These are phyloP conservation scores for Penicillium sp. DNA, from an alignment of 2,329 filamentous ascomycete species.

Conservation along the genomic window DNA sequence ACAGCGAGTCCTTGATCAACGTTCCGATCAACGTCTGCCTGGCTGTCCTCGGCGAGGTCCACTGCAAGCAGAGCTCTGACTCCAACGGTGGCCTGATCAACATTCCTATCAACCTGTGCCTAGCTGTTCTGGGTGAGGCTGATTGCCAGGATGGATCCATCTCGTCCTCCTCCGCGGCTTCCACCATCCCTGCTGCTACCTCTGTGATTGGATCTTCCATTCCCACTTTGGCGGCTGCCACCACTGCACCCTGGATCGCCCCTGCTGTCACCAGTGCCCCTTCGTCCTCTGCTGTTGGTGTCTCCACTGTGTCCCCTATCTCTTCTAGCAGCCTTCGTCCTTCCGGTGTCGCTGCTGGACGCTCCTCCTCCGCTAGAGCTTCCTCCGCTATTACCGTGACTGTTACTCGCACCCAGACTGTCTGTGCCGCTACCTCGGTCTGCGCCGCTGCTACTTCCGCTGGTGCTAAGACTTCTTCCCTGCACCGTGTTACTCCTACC, in stretches of 20 bases:
- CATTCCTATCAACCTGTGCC: conserved; percentile 31
- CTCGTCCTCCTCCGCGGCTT: not conserved
- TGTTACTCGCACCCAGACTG: not conserved
- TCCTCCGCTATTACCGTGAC: not conserved
- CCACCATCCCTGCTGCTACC: not conserved
- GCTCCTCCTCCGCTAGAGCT: not conserved
- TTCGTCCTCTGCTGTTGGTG: not conserved
- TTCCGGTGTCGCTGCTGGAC: not conserved
- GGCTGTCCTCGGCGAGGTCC: conserved; percentile 28
- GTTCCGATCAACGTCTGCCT: conserved; percentile 31
- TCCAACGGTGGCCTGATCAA: conserved; percentile 24
- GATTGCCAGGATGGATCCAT: conserved; percentile 14
- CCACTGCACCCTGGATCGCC: not conserved
- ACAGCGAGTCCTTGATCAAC: conserved; percentile 25
- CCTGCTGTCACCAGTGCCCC: not conserved
- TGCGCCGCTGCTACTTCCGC: not conserved
- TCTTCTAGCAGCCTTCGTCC: not conserved
- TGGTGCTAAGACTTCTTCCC: not conserved
- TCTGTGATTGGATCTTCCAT: not conserved
- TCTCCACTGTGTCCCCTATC: not conserved
- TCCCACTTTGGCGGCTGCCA: not conserved
- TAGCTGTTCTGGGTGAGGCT: conserved; percentile 27
- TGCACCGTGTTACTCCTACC: not conserved
- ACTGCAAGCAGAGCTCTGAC: conserved; percentile 24
- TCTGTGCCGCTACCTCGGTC: not conserved